These are phyloP conservation scores for Termitomyces sp. DNA, from an alignment of 768 basidiomycete species.

Conservation along the genomic window DNA sequence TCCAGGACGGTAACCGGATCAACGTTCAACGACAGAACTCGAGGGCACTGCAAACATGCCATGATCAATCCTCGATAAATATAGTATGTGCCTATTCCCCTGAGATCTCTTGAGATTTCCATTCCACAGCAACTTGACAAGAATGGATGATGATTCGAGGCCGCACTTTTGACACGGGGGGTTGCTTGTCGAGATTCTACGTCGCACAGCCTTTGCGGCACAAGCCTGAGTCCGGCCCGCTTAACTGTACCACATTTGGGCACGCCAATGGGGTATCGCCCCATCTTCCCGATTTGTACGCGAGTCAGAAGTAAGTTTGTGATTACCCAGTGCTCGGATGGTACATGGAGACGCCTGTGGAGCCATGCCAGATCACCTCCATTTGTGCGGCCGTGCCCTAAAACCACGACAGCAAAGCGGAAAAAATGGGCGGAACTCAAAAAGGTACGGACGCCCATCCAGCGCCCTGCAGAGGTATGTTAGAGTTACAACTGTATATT, in stretches of 20 bases:
- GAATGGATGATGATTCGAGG: not conserved
- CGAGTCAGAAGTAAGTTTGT: not conserved
- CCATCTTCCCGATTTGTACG: constrained; percentile 1
- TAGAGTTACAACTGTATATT: too few relatives aligned
- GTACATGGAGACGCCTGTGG: not conserved
- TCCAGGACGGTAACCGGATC: not conserved
- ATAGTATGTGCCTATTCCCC: not conserved
- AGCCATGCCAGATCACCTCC: not conserved
- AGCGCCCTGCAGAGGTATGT: not conserved
- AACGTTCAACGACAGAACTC: not conserved
- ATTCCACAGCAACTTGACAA: not conserved
- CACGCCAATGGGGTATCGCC: not conserved
- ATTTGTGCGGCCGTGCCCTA: not conserved
- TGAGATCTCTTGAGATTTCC: not conserved
- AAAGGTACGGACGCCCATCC: not conserved
- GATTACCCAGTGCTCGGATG: not conserved
- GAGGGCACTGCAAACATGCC: not conserved
- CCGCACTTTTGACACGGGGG: not conserved
- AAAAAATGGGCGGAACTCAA: not conserved
- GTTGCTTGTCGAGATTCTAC: not conserved
- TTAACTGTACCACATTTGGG: not conserved
- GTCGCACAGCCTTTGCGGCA: not conserved
- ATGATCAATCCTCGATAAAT: not conserved
- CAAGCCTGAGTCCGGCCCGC: not conserved
- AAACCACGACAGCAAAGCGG: not conserved